Evolutionary conservation across 768 basidiomycete species (phyloP).

Genomic region (Panus rudis): DNA sequence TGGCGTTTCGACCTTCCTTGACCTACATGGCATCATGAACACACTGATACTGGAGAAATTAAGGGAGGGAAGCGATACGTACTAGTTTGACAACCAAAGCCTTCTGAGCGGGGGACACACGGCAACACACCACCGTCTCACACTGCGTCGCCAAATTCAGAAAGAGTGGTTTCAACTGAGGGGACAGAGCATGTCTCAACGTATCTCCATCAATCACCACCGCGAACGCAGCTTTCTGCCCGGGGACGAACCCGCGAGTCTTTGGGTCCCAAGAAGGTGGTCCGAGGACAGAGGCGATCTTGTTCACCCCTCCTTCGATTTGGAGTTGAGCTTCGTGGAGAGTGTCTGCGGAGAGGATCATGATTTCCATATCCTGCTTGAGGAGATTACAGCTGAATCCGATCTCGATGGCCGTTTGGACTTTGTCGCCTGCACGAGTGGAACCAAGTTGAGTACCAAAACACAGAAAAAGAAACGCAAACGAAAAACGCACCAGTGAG

Average conservation of each 20-base stretch:
- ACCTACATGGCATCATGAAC: conserved; percentile 41
- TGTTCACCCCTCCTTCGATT: conserved; percentile 90
- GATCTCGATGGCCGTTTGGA: conserved; percentile 98
- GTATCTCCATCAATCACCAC: conserved; percentile 97
- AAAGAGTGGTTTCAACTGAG: conserved; percentile 78
- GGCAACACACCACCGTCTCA: conserved; percentile 96
- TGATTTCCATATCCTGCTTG: conserved; percentile 91
- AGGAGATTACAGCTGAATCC: conserved; percentile 93
- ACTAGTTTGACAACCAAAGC: conserved; percentile 93
- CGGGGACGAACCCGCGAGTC: conserved; percentile 60
- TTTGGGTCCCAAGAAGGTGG: conserved; percentile 57
- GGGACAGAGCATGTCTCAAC: conserved; percentile 69
- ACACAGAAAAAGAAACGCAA: neutral
- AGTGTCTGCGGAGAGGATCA: conserved; percentile 89
- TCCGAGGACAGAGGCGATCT: conserved; percentile 82
- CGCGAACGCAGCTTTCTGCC: conserved; percentile 73
- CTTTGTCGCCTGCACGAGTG: conserved; percentile 71
- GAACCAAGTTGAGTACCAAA: conserved; percentile 1
- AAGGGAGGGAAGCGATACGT: conserved; percentile 20
- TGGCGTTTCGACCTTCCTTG: conserved; percentile 91
- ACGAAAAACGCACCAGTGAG: conserved; percentile 61
- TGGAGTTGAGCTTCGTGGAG: conserved; percentile 70
- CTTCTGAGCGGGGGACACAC: conserved; percentile 96
- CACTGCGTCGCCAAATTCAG: conserved; percentile 92
- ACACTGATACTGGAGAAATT: neutral